Percentiles rank a stretch among this genome's conserved stretches.
Conservation (phyloP, 345 rosid species). For the Citrus medica region DNA sequence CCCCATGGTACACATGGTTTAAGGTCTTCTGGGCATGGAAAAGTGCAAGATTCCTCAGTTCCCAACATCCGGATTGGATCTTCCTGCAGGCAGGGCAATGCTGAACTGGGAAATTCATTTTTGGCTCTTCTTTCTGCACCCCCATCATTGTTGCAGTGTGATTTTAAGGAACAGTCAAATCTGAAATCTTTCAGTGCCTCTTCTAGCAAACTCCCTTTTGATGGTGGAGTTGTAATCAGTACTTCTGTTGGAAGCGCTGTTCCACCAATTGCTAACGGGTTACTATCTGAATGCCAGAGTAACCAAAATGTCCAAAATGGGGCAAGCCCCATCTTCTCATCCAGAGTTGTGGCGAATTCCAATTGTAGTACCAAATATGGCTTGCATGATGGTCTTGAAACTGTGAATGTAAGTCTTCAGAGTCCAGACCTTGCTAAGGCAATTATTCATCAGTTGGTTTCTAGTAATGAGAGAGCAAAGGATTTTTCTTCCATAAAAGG, state of each 20-base stretch:
- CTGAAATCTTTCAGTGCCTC: slow-evolving; percentile 21
- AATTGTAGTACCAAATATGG: slow-evolving; percentile 9
- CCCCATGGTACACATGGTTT: slow-evolving; percentile 26
- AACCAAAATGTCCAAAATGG: slow-evolving; percentile 14
- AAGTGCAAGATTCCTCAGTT: slow-evolving; percentile 18
- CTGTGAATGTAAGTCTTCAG: slow-evolving; percentile 13
- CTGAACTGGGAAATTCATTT: slow-evolving; percentile 34
- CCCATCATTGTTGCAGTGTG: slow-evolving; percentile 29
- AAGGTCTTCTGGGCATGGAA: slow-evolving; percentile 23
- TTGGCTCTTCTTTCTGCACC: slow-evolving; percentile 41
- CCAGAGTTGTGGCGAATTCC: slow-evolving; percentile 12
- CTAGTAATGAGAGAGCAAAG: slow-evolving; percentile 24
- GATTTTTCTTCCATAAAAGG: slow-evolving; percentile 20
- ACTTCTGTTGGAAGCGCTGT: slow-evolving; percentile 25
- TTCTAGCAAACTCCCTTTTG: slow-evolving; percentile 18
- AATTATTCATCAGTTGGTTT: slow-evolving; percentile 13
- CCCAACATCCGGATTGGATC: slow-evolving; percentile 8
- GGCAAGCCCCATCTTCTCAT: slow-evolving; percentile 16
- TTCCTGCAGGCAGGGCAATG: slow-evolving; percentile 14
- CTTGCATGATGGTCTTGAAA: slow-evolving; percentile 21
- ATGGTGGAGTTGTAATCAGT: slow-evolving; percentile 7
- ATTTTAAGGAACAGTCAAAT: slow-evolving; percentile 30
- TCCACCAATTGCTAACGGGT: slow-evolving; percentile 10
- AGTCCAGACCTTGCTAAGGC: slow-evolving; percentile 23
- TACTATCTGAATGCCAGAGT: slow-evolving; percentile 19